Evolutionary conservation across 306 rosid genomes (phyloP), one percentile per base, ranked within the genome.

Genomic region (Corylus avellana): DNA sequence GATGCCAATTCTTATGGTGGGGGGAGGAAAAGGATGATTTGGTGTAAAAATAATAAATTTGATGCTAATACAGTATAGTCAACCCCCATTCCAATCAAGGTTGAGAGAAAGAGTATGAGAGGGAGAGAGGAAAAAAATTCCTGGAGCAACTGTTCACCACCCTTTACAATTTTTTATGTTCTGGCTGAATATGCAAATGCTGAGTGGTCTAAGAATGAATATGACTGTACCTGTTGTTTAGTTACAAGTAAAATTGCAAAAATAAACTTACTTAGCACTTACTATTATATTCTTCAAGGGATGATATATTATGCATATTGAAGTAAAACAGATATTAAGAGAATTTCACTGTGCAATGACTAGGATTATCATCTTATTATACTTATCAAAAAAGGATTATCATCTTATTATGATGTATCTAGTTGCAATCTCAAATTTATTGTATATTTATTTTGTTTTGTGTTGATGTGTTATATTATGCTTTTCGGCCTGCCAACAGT

Each of bases 401-500:
- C 70, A 13, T 63, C 46, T 29, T 63, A 29, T 29, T 27, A 20
- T 59, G 25, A 37, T 79, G 49, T 53, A 32, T 74, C 18, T 71
- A 13, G 75, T 49, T 16, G 78, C 35, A 48, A 14, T 61, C 6
- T 61, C n/a, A 29, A 32, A 5, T 58, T 68, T 58, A 5, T 70
- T 75, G 42, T 55, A 22, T 29, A 53, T 46, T 51, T 47, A 27
- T 3, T 66, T 27, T 47, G 39, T 47, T 25, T n/a, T 62, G 63
- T 56, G 39, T 35, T 55, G 39, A 61, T 71, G 44, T 46, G 57
- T 73, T 53, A 72, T 74, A 32, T 53, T 85, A 46, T 85, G 77
- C 4, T 74, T 22, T 83, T 79, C 67, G 81, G 77, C 73, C 75
- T 86, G 18, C 84, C 74, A 72, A 88, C 90, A 93, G 98, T 50